A percentile compares a stretch with the other conserved stretches of the same genome.
phyloP scores from a whole-genome alignment of 768 basidiomycete genomes.

The Amylocystis lapponica region DNA sequence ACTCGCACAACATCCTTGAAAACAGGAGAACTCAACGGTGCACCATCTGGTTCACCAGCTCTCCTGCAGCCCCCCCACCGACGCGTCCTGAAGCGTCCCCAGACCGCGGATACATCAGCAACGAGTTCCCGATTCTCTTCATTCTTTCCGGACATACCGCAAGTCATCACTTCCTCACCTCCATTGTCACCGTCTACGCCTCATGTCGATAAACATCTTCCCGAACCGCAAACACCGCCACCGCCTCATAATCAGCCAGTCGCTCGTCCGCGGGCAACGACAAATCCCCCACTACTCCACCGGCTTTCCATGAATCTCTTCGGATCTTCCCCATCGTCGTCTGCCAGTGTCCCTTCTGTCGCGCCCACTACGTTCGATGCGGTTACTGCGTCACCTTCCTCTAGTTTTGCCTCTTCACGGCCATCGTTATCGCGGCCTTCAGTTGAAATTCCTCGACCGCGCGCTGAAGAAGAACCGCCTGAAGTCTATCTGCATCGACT shows the following conservation, averaged over 20 bases:
- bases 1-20: constrained; percentile 6
- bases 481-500: constrained; percentile 66
- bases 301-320: constrained; percentile 66
- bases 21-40: too few relatives aligned
- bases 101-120: constrained; percentile 21
- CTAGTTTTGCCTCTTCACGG: constrained; percentile 36
- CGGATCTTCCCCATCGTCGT: constrained; percentile 36
- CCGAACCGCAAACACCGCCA: constrained; percentile 14
- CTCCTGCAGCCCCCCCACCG: too few relatives aligned
- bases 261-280: constrained; percentile 41
- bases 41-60: too few relatives aligned
- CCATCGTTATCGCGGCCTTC: constrained; percentile 39
- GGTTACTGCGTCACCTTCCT: constrained; percentile 10
- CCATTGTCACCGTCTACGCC: constrained; percentile 12
- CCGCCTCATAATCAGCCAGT: constrained; percentile 9
- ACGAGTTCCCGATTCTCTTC: constrained; percentile 12
- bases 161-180: constrained; percentile 13
- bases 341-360: constrained; percentile 19
- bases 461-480: constrained; percentile 55
- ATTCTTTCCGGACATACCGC: constrained; percentile 9
- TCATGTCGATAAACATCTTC: constrained; percentile 12
- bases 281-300: constrained; percentile 66
- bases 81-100: constrained; percentile 18
- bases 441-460: constrained; percentile 46
- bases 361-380: constrained; percentile 4